Evolutionary conservation across 2,329 filamentous ascomycete genomes (phyloP).

Genomic region (Botryotinia narcissicola): DNA sequence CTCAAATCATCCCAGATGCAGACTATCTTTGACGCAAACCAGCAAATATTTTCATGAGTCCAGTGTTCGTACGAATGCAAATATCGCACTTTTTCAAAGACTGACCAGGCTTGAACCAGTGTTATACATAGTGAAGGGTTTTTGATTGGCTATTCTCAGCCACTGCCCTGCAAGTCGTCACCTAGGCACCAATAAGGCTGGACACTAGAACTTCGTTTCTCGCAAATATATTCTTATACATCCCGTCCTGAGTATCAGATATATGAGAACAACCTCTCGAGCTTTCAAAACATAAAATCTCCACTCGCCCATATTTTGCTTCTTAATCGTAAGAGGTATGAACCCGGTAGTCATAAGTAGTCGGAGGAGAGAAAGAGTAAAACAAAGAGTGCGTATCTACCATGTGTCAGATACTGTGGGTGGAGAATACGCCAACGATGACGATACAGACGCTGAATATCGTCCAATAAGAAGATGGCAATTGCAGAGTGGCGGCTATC

Average conservation of each 20-base stretch:
- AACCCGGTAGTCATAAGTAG: background rate
- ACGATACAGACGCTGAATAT: too few relatives aligned
- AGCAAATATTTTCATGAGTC: background rate
- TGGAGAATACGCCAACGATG: background rate
- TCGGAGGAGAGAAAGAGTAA: background rate
- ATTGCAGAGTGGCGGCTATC: too few relatives aligned
- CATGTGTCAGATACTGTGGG: too few relatives aligned
- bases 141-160: background rate
- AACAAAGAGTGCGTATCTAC: background rate
- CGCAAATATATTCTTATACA: background rate
- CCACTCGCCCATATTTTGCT: background rate
- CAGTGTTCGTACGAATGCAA: background rate
- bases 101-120: background rate
- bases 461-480: too few relatives aligned
- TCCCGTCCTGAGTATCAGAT: background rate
- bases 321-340: background rate
- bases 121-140: background rate
- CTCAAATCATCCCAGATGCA: background rate
- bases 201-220: background rate
- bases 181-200: background rate
- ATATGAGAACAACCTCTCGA: background rate
- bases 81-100: fast-evolving
- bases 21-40: background rate
- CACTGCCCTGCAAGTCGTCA: background rate
- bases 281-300: background rate